Evolutionary conservation across 805 yeast genomes (phyloP), one percentile per base, ranked within the genome.

Genomic region (Ogataea methanolica): DNA sequence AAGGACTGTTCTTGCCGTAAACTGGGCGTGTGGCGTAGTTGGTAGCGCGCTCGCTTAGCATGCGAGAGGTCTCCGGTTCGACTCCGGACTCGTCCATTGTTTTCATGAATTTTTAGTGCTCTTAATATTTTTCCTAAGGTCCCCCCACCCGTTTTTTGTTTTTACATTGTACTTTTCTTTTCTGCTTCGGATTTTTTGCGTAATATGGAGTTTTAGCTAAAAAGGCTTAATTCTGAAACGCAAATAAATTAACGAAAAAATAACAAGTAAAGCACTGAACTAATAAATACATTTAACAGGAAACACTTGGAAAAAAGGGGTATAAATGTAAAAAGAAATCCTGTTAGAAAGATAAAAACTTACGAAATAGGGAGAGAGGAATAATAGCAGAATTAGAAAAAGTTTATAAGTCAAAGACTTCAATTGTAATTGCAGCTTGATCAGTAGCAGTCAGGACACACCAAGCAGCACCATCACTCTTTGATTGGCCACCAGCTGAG

Each of bases 391-490:
- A 51, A 12, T 17, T 22, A 9, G 9, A 41, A 26, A 29, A 14
- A 14, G 31, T 14, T 52, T 48, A 60, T 14, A 61, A 41, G 36
- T 64, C 73, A 57, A 88, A 89, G 3, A 88, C 83, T 66, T 87
- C 95, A 59, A 88, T 80, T 46, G 71, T 76, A 35, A 92, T 96
- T 46, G 71, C 73, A 35, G 86, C 72, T 45, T 77, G 75, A 56
- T 79, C 75, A 40, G 69, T 67, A 34, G 88, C 96, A 40, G 96
- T 88, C 43, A 88, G 85, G 44, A 88, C 85, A 75, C 96, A 89
- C 78, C 78, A 88, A n/a, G 77, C 74, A 37, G 85, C 95, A 54
- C 83, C 88, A 42, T 59, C 62, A 41, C 63, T 55, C 36, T 62
- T 57, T 6, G 61, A 65, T 38, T 50, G 53, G n/a, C 58, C 57